Conservation (phyloP, 352 stramenopile species). For the Heterotrichella gracilis region DNA sequence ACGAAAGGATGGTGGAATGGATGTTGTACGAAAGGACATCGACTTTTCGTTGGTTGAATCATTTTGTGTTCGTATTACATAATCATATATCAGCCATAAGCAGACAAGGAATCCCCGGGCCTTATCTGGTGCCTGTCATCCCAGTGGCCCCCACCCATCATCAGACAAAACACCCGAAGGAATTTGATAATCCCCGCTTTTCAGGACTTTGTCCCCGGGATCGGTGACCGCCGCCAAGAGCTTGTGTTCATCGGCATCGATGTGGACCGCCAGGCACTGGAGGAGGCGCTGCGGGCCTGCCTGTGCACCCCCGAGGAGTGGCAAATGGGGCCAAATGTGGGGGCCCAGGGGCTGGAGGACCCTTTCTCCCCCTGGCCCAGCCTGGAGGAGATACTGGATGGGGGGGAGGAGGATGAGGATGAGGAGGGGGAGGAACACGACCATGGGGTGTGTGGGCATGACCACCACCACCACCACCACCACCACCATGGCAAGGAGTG, state of each 20-base stretch:
- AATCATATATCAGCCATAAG: too few relatives aligned
- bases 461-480: background rate
- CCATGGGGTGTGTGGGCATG: background rate
- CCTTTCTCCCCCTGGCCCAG: too few relatives aligned
- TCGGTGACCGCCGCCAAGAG: conserved; percentile 11
- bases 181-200: conserved; percentile 18
- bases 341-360: background rate
- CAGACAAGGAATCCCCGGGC: too few relatives aligned
- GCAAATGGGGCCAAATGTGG: conserved; percentile 17
- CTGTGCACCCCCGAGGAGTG: conserved; percentile 38
- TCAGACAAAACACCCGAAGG: too few relatives aligned
- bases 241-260: conserved; percentile 51
- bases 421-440: background rate
- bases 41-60: too few relatives aligned
- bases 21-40: too few relatives aligned
- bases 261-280: conserved; percentile 31
- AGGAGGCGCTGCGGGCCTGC: conserved; percentile 29
- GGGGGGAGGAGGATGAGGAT: background rate
- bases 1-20: too few relatives aligned
- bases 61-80: too few relatives aligned
- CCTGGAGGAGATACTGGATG: too few relatives aligned
- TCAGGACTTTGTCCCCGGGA: background rate
- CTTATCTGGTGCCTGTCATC: too few relatives aligned
- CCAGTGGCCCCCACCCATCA: too few relatives aligned
- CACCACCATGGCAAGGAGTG: background rate